phyloP scores from a whole-genome alignment of 345 rosid genomes.

The Eucalyptus cloeziana region DNA sequence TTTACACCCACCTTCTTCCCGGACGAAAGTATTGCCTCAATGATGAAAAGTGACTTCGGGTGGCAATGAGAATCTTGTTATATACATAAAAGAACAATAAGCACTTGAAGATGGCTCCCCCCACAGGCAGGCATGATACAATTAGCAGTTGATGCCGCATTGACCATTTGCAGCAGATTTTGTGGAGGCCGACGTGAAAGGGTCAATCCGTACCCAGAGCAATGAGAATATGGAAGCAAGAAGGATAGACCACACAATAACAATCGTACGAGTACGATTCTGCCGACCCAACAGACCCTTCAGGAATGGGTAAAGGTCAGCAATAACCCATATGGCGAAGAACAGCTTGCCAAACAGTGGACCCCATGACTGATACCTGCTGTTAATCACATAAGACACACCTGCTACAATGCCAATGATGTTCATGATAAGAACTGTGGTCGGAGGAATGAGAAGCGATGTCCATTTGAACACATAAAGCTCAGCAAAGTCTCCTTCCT shows the following conservation, averaged over 20 bases:
- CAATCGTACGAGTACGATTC: constrained; percentile 94
- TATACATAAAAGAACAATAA: constrained; percentile 5
- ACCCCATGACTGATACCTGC: constrained; percentile 99
- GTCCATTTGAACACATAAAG: constrained; percentile 99
- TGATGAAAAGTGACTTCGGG: neutral
- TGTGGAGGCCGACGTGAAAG: constrained; percentile 46
- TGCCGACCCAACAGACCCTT: constrained; percentile 96
- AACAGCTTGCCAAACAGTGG: constrained; percentile 94
- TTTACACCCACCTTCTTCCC: neutral
- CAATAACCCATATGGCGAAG: constrained; percentile 96
- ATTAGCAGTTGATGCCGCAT: constrained; percentile 61
- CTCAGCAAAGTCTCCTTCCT: constrained; percentile 93
- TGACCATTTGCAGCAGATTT: constrained; percentile 44
- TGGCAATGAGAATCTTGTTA: neutral
- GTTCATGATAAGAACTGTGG: constrained; percentile 84
- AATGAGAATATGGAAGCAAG: constrained; percentile 97
- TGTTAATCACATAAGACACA: constrained; percentile 88
- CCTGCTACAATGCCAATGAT: constrained; percentile 97
- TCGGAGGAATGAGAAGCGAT: constrained; percentile 94
- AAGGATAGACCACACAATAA: constrained; percentile 96
- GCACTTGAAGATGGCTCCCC: neutral
- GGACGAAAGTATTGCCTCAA: neutral
- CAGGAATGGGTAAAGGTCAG: constrained; percentile 95
- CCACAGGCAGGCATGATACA: neutral
- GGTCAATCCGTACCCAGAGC: constrained; percentile 97